Base-by-base conservation (phyloP, 148 eudicot species). In the Fallopia convolvulus region DNA sequence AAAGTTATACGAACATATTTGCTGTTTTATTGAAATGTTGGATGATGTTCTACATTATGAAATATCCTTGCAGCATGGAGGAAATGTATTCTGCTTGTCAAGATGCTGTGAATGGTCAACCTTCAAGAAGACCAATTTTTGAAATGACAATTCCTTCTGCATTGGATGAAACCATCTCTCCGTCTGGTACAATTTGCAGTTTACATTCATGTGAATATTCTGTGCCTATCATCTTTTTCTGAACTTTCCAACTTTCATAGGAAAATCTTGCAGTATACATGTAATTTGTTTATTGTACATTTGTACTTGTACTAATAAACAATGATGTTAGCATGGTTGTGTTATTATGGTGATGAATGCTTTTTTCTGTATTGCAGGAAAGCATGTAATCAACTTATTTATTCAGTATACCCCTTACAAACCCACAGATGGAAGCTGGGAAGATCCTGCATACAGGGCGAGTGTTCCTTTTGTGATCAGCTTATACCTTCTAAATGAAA, bases 131-230 rank as follows among this genome's bases (percentile, higher is more conserved):
- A 85, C 99, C 99, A 70, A 41, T 95, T 47, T 91, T 95, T 49
- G 97, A 95, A 84, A 92, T 95, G 99, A 91, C 99, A 13, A 91
- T 95, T 75, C 99, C 97, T 81, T 91, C 99, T 77, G 88, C 82
- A 42, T 74, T 95, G 79, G 97, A 92, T 80, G 86, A 84, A 79
- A 92, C 99, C 39, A 88, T 95, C 68, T 92, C 97, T 77, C 97
- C 97, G 60, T 86, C 90, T 40, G 97, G 97, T 92, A 87, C 73
- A 6, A 40, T 47, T 55, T 20, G 10, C 21, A 0, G 30, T 26
- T 26, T 26, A n/a, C 26, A 55, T 42, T 74, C 1, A 61, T 5
- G 10, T 26, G 68, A 26, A 61, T 15, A 61, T 61, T 61, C 14
- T 61, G 36, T 15, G 9, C 11, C 6, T 36, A 36, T 55, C 18